Evolutionary conservation across 768 basidiomycete genomes (phyloP).

Genomic region (Clitopilus hobsonii): DNA sequence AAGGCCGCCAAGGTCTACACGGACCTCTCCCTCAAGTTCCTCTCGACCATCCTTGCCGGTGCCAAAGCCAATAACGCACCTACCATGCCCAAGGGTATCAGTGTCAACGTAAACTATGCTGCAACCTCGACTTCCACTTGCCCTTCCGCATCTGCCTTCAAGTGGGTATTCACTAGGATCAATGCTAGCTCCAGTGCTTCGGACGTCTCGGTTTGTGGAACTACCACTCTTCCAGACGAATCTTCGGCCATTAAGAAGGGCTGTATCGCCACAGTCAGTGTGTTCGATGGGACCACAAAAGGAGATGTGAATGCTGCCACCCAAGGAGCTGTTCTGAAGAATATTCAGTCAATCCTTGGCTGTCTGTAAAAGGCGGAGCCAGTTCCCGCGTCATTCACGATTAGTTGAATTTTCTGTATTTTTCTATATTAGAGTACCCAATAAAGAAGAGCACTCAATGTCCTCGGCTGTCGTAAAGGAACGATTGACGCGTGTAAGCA

Average conservation of each 20-base stretch:
- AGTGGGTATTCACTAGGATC: conserved; percentile 41
- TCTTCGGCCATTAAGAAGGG: conserved; percentile 30
- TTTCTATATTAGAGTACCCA: no score
- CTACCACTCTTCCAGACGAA: conserved; percentile 37
- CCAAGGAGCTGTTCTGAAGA: conserved; percentile 34
- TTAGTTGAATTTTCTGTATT: no score
- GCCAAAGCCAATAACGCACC: conserved; percentile 15
- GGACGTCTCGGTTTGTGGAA: conserved; percentile 43
- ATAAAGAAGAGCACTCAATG: no score
- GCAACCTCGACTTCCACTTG: conserved; percentile 33
- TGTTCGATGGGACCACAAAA: conserved; percentile 39
- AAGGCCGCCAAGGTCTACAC: conserved; percentile 38
- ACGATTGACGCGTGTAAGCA: no score
- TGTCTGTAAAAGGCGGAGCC: conserved; percentile 9
- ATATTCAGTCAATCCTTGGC: conserved; percentile 27
- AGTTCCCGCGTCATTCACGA: no score
- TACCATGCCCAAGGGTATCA: conserved; percentile 34
- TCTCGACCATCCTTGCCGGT: conserved; percentile 24
- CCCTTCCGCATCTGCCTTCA: conserved; percentile 29
- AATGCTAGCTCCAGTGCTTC: conserved; percentile 18
- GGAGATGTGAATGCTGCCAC: conserved; percentile 34
- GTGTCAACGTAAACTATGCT: conserved; percentile 51
- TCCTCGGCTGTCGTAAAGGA: no score
- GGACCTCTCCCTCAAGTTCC: conserved; percentile 35
- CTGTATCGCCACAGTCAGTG: conserved; percentile 44